phyloP scores from a whole-genome alignment of 148 eudicot genomes.

The Rhododendron kiyosumense region DNA sequence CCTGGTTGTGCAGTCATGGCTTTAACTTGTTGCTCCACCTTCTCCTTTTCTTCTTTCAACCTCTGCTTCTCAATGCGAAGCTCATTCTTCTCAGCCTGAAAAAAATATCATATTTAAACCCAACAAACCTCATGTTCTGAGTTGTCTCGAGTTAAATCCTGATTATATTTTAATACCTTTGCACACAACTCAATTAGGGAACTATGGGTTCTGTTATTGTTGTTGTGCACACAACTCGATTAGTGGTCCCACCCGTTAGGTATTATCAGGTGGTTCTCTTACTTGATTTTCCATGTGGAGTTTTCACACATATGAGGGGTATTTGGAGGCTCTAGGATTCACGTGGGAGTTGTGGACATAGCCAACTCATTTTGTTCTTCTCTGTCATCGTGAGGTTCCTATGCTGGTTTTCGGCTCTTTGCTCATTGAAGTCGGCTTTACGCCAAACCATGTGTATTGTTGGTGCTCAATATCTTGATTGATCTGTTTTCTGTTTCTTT shows the following conservation, averaged over 20 bases:
- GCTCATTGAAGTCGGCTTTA: neutral
- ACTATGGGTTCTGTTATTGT: too few species aligned
- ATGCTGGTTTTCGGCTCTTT: neutral
- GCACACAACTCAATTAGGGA: neutral
- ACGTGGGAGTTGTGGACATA: neutral
- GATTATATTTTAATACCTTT: neutral
- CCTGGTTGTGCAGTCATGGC: constrained; percentile 32
- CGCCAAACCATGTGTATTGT: neutral
- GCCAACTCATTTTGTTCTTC: neutral
- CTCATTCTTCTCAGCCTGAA: constrained; percentile 67
- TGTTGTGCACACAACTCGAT: too few species aligned
- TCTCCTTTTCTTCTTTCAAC: constrained; percentile 49
- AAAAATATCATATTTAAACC: neutral
- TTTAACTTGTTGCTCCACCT: constrained; percentile 44
- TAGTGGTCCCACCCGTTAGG: neutral
- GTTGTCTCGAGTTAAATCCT: neutral
- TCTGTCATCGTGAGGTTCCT: neutral
- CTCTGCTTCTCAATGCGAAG: constrained; percentile 61
- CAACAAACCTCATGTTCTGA: neutral
- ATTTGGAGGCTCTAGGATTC: neutral
- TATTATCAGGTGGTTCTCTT: neutral
- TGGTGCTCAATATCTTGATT: neutral
- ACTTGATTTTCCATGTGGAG: neutral
- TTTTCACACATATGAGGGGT: neutral
- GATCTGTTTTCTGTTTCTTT: neutral